Evolutionary conservation across 2,329 filamentous ascomycete species (phyloP).

Genomic region (Epichloe sp.): DNA sequence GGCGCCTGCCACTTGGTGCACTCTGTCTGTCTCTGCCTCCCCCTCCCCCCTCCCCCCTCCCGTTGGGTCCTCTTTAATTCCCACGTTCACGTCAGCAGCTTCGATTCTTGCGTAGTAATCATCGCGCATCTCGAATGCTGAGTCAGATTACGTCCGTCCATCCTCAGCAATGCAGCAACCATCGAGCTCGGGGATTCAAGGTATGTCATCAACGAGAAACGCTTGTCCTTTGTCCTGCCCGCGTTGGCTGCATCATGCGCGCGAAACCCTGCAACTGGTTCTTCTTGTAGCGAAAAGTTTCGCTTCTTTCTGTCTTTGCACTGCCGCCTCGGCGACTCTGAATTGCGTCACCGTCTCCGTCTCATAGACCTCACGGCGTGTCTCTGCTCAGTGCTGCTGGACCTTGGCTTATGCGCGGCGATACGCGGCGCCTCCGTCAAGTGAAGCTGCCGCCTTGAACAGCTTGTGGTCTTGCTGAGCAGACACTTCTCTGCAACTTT

Average conservation of each 20-base stretch:
- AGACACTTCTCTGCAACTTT: neutral
- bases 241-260: neutral
- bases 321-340: neutral
- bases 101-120: constrained; percentile 12
- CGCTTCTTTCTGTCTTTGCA: neutral
- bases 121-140: constrained; percentile 12
- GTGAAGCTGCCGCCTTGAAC: neutral
- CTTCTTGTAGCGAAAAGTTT: neutral
- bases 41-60: neutral
- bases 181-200: constrained; percentile 11
- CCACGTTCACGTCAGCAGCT: constrained; percentile 12
- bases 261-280: neutral
- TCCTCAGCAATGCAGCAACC: constrained; percentile 10
- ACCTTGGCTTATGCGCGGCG: too few relatives aligned
- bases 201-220: constrained; percentile 6
- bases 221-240: constrained; percentile 5
- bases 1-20: too few relatives aligned
- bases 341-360: neutral
- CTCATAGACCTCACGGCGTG: neutral
- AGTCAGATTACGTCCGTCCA: constrained; percentile 10
- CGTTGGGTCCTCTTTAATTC: constrained; percentile 8
- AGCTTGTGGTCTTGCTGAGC: neutral
- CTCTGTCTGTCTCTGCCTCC: neutral
- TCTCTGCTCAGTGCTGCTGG: neutral
- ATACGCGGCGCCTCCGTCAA: neutral